A percentile compares a stretch with the other conserved stretches of the same genome.
Evolutionary conservation across 176 grass and related monocot genomes (phyloP).

Genomic region (Carex pumila): DNA sequence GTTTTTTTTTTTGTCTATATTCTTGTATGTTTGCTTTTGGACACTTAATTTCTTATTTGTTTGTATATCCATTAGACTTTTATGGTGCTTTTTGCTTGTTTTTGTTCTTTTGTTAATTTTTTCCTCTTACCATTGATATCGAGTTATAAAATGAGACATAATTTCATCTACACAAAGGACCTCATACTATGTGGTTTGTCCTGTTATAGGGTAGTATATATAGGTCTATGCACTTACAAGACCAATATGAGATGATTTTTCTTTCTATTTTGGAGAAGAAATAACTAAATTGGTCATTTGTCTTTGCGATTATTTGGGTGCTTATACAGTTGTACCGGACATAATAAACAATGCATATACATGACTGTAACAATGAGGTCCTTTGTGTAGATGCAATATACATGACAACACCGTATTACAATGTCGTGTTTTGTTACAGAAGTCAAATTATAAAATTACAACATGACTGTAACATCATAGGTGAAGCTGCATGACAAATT

Average conservation of each 20-base stretch:
- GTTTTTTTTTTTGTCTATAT: background rate
- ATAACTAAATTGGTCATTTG: background rate
- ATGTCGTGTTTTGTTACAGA: background rate
- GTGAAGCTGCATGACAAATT: conserved; percentile 91
- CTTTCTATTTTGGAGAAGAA: background rate
- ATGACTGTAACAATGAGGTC: no score
- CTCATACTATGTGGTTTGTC: background rate
- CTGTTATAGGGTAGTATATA: background rate
- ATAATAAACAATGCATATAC: background rate
- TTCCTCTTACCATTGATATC: background rate
- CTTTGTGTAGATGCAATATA: no score
- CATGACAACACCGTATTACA: background rate
- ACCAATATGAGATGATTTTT: background rate
- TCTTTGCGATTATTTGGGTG: background rate
- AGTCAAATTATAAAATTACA: background rate
- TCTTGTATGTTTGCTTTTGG: background rate
- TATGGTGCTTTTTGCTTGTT: background rate
- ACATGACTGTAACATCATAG: conserved; percentile 23
- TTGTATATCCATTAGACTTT: background rate
- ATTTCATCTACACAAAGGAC: background rate
- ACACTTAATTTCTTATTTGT: background rate
- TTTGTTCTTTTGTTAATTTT: conserved; percentile 1
- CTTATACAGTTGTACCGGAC: background rate
- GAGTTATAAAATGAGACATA: background rate
- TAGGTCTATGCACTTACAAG: background rate